A percentile compares a stretch with the other conserved stretches of the same genome.
Evolutionary conservation across 2,329 filamentous ascomycete genomes (phyloP).

Genomic region (Massarina eburnea): DNA sequence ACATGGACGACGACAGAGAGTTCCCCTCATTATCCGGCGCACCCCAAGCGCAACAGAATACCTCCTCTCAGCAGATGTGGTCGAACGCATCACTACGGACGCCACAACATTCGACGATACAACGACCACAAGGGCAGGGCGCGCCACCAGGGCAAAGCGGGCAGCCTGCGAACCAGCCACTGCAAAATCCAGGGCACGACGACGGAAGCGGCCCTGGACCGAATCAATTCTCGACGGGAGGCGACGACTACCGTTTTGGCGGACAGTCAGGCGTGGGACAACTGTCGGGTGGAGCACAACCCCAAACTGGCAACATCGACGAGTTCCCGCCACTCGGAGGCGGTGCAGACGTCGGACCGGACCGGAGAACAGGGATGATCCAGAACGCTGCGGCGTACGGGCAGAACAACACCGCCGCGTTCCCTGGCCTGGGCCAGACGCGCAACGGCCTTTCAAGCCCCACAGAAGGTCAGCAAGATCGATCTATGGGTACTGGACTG

Average conservation of each 20-base stretch:
- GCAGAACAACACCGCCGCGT: slow-evolving; percentile 38
- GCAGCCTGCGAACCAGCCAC: slow-evolving; percentile 45
- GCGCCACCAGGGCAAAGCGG: slow-evolving; percentile 33
- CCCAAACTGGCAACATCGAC: slow-evolving; percentile 59
- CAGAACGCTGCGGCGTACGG: slow-evolving; percentile 52
- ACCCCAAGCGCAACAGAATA: slow-evolving; percentile 58
- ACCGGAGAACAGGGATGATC: slow-evolving; percentile 54
- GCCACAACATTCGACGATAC: slow-evolving; percentile 55
- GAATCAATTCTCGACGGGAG: slow-evolving; percentile 54
- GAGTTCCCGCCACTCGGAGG: slow-evolving; percentile 63
- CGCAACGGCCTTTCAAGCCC: slow-evolving; percentile 47
- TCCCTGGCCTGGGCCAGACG: slow-evolving; percentile 46
- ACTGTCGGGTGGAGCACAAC: slow-evolving; percentile 52
- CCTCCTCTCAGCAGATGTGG: slow-evolving; percentile 56
- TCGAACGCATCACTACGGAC: slow-evolving; percentile 58
- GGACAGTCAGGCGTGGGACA: slow-evolving; percentile 57
- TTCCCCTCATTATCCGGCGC: slow-evolving; percentile 63
- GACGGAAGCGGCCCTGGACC: slow-evolving; percentile 43
- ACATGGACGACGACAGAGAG: slow-evolving; percentile 50
- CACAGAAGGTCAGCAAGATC: slow-evolving; percentile 40
- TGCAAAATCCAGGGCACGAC: slow-evolving; percentile 45
- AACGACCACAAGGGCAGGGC: slow-evolving; percentile 51
- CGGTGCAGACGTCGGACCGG: slow-evolving; percentile 53
- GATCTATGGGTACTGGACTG: slow-evolving; percentile 32
- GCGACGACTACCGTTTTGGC: slow-evolving; percentile 60